Conservation (phyloP, 108 stramenopile genomes). For the Skeletonema costatum region DNA sequence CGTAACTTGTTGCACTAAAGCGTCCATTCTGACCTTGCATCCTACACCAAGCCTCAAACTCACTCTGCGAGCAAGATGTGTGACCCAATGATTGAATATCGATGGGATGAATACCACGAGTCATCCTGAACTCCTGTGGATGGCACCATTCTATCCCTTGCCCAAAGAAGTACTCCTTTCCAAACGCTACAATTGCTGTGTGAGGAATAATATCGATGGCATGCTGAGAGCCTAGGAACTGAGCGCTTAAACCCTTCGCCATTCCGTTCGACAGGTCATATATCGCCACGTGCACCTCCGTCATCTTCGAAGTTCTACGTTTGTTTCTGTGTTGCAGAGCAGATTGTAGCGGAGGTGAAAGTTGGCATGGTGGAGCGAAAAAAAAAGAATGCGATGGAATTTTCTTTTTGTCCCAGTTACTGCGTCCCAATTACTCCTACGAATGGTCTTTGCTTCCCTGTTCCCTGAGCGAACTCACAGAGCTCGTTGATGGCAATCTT, state of each 20-base stretch:
- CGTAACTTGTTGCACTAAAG: constrained; percentile 52
- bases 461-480: no score
- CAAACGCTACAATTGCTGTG: constrained; percentile 65
- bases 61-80: constrained; percentile 47
- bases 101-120: constrained; percentile 55
- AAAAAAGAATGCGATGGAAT: no score
- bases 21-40: constrained; percentile 26
- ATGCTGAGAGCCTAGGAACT: constrained; percentile 70
- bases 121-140: constrained; percentile 53
- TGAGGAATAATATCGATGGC: constrained; percentile 81
- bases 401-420: no score
- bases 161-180: constrained; percentile 81
- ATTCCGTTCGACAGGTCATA: constrained; percentile 80
- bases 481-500: no score
- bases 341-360: no score
- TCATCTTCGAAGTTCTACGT: constrained; percentile 1
- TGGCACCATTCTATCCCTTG: constrained; percentile 61
- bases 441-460: no score
- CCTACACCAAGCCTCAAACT: constrained; percentile 77
- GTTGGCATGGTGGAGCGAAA: no score
- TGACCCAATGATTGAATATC: constrained; percentile 53
- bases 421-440: no score
- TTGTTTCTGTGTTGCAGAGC: no score
- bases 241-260: constrained; percentile 65
- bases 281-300: constrained; percentile 69